Evolutionary conservation across 2,329 filamentous ascomycete species (phyloP), one percentile per base, ranked within the genome.

Genomic region (Colletotrichum sp.): DNA sequence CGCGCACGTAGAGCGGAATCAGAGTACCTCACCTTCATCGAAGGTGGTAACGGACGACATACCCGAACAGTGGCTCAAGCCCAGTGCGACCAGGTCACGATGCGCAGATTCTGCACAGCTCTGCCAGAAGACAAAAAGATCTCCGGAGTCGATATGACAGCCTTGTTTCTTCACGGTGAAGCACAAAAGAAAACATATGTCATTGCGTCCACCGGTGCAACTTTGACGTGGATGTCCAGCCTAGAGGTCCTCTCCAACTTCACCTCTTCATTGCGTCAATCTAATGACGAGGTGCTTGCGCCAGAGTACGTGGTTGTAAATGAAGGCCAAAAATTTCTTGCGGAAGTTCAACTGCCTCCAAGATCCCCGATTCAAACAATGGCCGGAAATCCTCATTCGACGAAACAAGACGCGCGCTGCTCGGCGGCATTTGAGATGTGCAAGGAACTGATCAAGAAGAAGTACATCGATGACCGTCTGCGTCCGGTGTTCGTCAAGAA

Each of bases 391-490:
- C 85, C 91, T 0, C 91, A 93, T 71, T 83, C 87, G 9, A 95
- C 90, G 73, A 99, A 98, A 83, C 89, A 92, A 34, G 85, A 94
- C 21, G 96, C 97, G 6, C 98, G 97, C 83, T 95, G 95, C 78
- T 95, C 96, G 0, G 96, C 96, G 4, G 96, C 97, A 1, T 99
- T 96, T 82, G 92, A 96, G 80, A 92, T 94, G 67, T 98, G 96
- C 81, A 82, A 95, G 2, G 83, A 92, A 77, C 88, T 99, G 18
- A 88, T 93, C 64, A 88, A 91, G 74, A 89, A 90, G 69, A 90
- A 90, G 3, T 92, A 93, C 75, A 87, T 99, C 7, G 92, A 98
- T 81, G 89, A 92, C 1, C 87, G 95, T 81, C 88, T 99, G 4
- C 90, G 95, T 71, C 95, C 97, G 0, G 91, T 90, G 0, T 95